Base-by-base conservation (phyloP, 345 rosid species). In the Angophora floribunda region DNA sequence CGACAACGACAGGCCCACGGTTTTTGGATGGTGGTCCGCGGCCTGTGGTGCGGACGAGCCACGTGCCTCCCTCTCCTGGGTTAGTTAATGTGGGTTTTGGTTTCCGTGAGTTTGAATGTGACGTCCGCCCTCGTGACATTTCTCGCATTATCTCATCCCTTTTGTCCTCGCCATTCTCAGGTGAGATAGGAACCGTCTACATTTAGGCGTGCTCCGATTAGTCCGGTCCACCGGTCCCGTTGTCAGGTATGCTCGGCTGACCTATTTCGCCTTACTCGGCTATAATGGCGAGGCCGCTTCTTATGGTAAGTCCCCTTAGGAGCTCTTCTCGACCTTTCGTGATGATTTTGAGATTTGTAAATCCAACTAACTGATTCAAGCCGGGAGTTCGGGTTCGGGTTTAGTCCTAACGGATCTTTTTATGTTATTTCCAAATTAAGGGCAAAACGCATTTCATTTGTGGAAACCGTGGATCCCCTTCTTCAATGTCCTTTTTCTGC, bases 351-450 rank as follows among this genome's bases (percentile, higher is more conserved):
- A 26, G 32, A 61, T 61, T 61, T 61, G 67, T 61, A 28, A 12
- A 26, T 61, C 4, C 4, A 0, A 32, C 13, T 3, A 1, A 2
- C 11, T 3, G 7, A 67, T 70, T 17, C 1, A 7, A 32, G 80
- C 21, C 45, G 4, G 45, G 12, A 6, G 4, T 32, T 70, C 9
- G 2, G 7, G 80, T 7, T 32, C 19, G 5, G 4, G 13, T 70
- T 8, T 16, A 1, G 17, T 32, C 80, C 45, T 16, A 32, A 67
- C 3, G 1, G 1, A 32, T 67, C 24, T 67, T 22, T 36, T 67
- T 1, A 3, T 3, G n/a, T 41, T 7, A 16, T 7, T 30, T 30
- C 41, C 41, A 4, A 16, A 3, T 32, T 32, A 67, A 67, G 45
- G 4, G 17, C 21, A 7, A 4, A 4, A 30, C 17, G 1, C 4